Base-by-base conservation (phyloP, 1,284 basidiomycete genomes). In the Moesziomyces parantarcticus region DNA sequence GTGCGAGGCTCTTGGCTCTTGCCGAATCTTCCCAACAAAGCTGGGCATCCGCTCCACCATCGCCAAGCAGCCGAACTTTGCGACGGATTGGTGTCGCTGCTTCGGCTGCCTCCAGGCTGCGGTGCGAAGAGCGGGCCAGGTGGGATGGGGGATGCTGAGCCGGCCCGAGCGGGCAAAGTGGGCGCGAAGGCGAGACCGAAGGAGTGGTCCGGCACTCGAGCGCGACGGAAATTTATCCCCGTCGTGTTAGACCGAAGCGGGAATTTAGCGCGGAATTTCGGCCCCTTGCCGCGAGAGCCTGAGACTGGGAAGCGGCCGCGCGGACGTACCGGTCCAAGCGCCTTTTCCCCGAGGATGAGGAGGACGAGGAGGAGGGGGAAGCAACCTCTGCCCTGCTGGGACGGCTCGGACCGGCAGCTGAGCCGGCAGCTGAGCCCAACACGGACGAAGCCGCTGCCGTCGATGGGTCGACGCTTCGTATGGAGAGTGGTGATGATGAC, bases 261-360 rank as follows among this genome's bases (percentile, higher is more conserved):
- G 25, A 48, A 44, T 40, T 22, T 25, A 20, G 39, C 36, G 34
- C 18, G 16, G 18, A 25, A 40, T 40, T 50, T 40, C 18, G 26
- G 22, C 29, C 9, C 29, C 29, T 29, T 29, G 29, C 29, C 29
- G 29, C 9, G 29, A 10, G 29, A 10, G 34, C 10, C 14, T 18
- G 16, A 36, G 34, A 14, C 34, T 16, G 34, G 16, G 34, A 14
- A 36, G 34, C 16, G 47, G 7, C 26, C 16, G 49, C 49, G 56
- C 42, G 53, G 55, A 49, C 50, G 54, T 67, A 52, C 54, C 54
- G 64, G 64, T 60, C 44, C 26, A 47, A 40, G n/a, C 40, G 21
- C 36, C 18, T 20, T 46, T 58, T 34, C 56, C 56, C 56, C 56
- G 56, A 58, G 16, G 20, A 36, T 21, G 42, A 45, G 9, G 42